Evolutionary conservation across 352 stramenopile species (phyloP).

Genomic region (Globisporangium nagaii): DNA sequence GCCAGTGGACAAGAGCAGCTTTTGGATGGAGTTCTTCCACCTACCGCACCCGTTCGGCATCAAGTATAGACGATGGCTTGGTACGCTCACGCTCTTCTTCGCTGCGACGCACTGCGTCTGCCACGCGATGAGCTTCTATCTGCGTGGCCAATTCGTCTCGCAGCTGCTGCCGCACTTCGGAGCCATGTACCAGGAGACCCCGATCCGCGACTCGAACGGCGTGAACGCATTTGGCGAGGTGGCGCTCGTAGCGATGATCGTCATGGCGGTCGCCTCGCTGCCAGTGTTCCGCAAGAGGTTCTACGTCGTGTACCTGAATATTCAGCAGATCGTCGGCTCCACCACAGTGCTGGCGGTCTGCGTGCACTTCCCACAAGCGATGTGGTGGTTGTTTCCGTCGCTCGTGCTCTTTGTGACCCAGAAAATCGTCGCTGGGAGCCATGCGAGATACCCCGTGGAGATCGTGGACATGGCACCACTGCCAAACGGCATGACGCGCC

Average conservation of each 20-base stretch:
- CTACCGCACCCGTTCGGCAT: slow-evolving; percentile 7
- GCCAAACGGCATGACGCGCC: slow-evolving; percentile 19
- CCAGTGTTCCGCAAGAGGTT: slow-evolving; percentile 8
- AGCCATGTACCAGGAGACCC: slow-evolving; percentile 13
- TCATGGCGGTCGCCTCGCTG: slow-evolving; percentile 16
- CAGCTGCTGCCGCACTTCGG: slow-evolving; percentile 21
- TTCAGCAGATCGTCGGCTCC: neutral
- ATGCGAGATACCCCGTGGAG: slow-evolving; percentile 17
- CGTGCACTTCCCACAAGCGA: slow-evolving; percentile 16
- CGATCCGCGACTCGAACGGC: slow-evolving; percentile 9
- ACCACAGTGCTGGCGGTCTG: slow-evolving; percentile 14
- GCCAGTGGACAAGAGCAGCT: slow-evolving; percentile 8
- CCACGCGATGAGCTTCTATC: slow-evolving; percentile 15
- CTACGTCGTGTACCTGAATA: slow-evolving; percentile 18
- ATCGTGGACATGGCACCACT: slow-evolving; percentile 26
- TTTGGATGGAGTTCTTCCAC: slow-evolving; percentile 23
- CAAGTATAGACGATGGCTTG: slow-evolving; percentile 27
- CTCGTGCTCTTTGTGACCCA: slow-evolving; percentile 19
- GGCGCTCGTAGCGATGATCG: slow-evolving; percentile 18
- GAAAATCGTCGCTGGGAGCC: slow-evolving; percentile 5
- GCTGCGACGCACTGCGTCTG: slow-evolving; percentile 18
- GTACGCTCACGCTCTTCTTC: slow-evolving; percentile 4
- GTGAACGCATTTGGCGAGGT: slow-evolving; percentile 20
- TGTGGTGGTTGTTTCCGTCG: slow-evolving; percentile 25
- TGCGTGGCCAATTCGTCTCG: slow-evolving; percentile 7